phyloP scores from a whole-genome alignment of 2,329 filamentous ascomycete species.

The Trichoderma cornu-damae region DNA sequence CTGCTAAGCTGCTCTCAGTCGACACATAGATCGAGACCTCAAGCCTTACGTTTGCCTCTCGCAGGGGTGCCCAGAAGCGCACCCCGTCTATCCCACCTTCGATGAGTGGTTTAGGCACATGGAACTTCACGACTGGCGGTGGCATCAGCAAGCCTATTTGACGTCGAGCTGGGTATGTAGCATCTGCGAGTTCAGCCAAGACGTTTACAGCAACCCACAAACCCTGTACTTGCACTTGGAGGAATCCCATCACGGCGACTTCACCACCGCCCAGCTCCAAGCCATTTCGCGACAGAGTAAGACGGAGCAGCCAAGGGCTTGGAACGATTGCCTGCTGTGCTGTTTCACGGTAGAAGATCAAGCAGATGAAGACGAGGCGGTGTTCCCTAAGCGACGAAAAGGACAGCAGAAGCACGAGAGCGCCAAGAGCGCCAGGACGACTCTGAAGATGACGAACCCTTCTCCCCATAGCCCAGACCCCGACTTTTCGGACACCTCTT shows the following conservation, averaged over 20 bases:
- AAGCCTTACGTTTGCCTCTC: slow-evolving; percentile 19
- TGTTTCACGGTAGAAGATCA: slow-evolving; percentile 1
- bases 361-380: not conserved
- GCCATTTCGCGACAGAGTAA: slow-evolving; percentile 17
- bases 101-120: slow-evolving; percentile 14
- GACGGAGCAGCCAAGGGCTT: slow-evolving; percentile 9
- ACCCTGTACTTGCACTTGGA: not conserved
- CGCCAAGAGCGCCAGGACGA: not conserved
- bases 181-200: not conserved
- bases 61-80: not conserved
- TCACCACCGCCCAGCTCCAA: not conserved
- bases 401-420: not conserved
- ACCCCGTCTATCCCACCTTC: not conserved
- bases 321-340: slow-evolving; percentile 15
- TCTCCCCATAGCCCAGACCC: not conserved
- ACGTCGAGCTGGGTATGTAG: slow-evolving; percentile 10
- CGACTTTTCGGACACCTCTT: not conserved
- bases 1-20: not conserved
- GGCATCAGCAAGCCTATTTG: slow-evolving; percentile 5
- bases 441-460: not conserved
- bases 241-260: not conserved
- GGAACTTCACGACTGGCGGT: slow-evolving; percentile 3
- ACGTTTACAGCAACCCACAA: not conserved
- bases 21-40: slow-evolving; percentile 17
- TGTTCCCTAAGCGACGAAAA: not conserved